A percentile compares a stretch with the other conserved stretches of the same genome.
Evolutionary conservation across 805 yeast genomes (phyloP).

Genomic region (Maudiozyma saulgeensis): DNA sequence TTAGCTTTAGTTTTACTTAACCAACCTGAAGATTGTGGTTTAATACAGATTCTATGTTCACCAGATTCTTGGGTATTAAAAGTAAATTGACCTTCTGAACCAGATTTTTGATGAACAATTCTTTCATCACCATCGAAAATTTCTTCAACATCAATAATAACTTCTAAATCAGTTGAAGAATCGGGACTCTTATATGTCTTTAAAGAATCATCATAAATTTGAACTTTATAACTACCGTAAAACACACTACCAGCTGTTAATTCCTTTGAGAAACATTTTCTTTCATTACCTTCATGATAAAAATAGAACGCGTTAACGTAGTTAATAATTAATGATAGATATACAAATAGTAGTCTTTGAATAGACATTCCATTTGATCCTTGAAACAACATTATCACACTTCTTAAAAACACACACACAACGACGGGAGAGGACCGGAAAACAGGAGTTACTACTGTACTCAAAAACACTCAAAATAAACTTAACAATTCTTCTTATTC

Average conservation of each 20-base stretch:
- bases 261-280: conserved; percentile 50
- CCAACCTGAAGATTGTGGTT: conserved; percentile 49
- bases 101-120: conserved; percentile 60
- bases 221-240: conserved; percentile 41
- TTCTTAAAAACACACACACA: not conserved
- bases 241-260: conserved; percentile 40
- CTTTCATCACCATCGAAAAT: conserved; percentile 70
- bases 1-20: conserved; percentile 48
- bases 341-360: not conserved
- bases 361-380: not conserved
- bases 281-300: conserved; percentile 42
- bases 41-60: conserved; percentile 67
- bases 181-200: conserved; percentile 29
- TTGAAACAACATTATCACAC: not conserved
- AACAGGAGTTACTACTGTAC: not conserved
- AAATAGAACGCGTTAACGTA: conserved; percentile 37
- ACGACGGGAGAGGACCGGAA: too few relatives aligned
- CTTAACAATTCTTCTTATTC: too few relatives aligned
- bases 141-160: conserved; percentile 43
- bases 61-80: conserved; percentile 69
- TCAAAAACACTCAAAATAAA: not conserved
- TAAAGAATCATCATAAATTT: conserved; percentile 33
- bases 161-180: conserved; percentile 28
- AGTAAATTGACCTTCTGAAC: conserved; percentile 59
- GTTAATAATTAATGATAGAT: conserved; percentile 11